Base-by-base conservation (phyloP, 2,329 filamentous ascomycete genomes). In the Pseudonectria foliicola region DNA sequence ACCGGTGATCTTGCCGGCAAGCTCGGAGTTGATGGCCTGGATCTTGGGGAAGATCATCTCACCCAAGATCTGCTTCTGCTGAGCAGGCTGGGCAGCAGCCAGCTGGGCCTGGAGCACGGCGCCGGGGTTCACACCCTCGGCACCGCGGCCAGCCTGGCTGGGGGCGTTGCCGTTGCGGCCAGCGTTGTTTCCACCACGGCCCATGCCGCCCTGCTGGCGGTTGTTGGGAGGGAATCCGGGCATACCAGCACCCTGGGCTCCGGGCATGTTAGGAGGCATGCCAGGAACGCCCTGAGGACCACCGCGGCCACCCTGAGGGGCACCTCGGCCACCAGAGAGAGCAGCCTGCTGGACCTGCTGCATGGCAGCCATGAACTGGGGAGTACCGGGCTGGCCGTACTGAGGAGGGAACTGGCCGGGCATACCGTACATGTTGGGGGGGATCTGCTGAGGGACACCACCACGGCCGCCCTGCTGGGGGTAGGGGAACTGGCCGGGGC, bases 21-120 rank as follows among this genome's bases (percentile, higher is more conserved):
- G 75, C 55, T 95, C 89, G 41, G 88, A 85, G 72, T 98, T 92
- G 67, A 95, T 82, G 50, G 78, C 80, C 64, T 89, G 81, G 57
- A 98, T 96, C 83, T 96, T 98, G 60, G 92, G 92, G 77, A 96
- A 98, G 54, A 98, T 84, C 52, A 87, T 82, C 71, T 98, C 92
- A 63, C 92, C 92, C 36, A 98, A 80, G 66, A 96, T 86, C 75
- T 98, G 92, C 80, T 98, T 98, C 75, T 96, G 92, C 70, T 94
- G 86, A 31, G 75, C 73, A 26, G 82, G 75, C 39, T 68, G 69
- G 32, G 71, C 70, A 25, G 60, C 53, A 43, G 69, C 63, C 29
- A 83, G 68, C 62, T 82, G 77, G 24, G 66, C 55, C 61, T 80
- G 74, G 40, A 81, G 63, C 33, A 74, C 55, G 25, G 61, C 45